phyloP scores from a whole-genome alignment of 2,329 filamentous ascomycete species.

The Diaporthe citri region DNA sequence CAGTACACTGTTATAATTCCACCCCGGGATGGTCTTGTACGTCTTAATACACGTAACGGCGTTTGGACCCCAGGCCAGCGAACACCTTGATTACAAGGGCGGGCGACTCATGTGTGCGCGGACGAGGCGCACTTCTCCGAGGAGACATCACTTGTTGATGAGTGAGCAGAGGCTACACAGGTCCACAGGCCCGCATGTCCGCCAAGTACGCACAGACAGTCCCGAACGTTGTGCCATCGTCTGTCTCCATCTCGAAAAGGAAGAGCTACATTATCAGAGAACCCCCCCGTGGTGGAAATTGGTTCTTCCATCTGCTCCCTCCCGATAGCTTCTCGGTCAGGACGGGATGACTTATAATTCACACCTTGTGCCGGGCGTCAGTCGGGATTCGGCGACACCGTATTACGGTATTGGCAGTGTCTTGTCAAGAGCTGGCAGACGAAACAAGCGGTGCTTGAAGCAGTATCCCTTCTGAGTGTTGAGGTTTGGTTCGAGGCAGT shows the following conservation, averaged over 20 bases:
- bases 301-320: neutral
- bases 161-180: neutral
- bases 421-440: neutral
- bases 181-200: neutral
- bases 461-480: neutral
- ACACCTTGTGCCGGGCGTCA: neutral
- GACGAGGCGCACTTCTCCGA: constrained; percentile 6
- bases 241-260: neutral
- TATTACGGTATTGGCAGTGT: neutral
- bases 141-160: neutral
- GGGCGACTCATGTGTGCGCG: constrained; percentile 13
- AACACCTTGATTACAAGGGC: neutral
- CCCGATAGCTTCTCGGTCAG: neutral
- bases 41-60: neutral
- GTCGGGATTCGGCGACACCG: constrained; percentile 12
- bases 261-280: neutral
- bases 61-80: neutral
- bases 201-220: neutral
- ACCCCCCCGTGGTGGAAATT: neutral
- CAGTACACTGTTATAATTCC: constrained; percentile 1
- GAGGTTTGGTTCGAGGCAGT: neutral
- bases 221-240: neutral
- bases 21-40: neutral
- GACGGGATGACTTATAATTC: neutral
- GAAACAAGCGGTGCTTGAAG: neutral